Percentiles rank a stretch among this genome's conserved stretches.
phyloP scores from a whole-genome alignment of 139 green algal genomes.

The Chlamydomonas sp. region DNA sequence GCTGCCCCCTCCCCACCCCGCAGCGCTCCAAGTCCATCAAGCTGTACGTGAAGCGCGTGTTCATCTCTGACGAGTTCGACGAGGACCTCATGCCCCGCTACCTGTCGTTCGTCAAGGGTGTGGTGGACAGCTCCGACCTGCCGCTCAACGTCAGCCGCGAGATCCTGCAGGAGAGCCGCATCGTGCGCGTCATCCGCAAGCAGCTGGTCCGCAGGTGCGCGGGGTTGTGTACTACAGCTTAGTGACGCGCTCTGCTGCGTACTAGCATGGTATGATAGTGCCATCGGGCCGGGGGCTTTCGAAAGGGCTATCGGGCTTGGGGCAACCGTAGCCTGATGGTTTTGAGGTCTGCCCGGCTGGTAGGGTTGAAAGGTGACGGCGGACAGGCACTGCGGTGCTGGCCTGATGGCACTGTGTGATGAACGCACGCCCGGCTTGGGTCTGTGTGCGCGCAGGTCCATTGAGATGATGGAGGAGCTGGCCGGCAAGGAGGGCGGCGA shows the following conservation, averaged over 20 bases:
- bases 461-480: conserved; percentile 95
- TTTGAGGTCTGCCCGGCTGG: too few relatives aligned
- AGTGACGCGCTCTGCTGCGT: too few relatives aligned
- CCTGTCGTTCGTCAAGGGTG: conserved; percentile 84
- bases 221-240: neutral
- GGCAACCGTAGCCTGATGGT: too few relatives aligned
- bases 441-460: conserved; percentile 33
- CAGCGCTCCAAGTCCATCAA: conserved; percentile 78
- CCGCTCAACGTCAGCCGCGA: conserved; percentile 98
- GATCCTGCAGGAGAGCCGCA: conserved; percentile 94
- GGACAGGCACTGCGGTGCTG: too few relatives aligned
- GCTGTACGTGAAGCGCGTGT: conserved; percentile 98
- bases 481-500: conserved; percentile 72
- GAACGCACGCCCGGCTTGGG: neutral
- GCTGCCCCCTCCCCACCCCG: conserved; percentile 46
- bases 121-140: conserved; percentile 97
- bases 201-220: conserved; percentile 87
- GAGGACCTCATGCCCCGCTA: conserved; percentile 96
- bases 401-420: neutral
- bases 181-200: conserved; percentile 93
- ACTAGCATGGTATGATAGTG: too few relatives aligned
- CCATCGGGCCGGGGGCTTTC: too few relatives aligned
- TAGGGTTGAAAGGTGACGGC: too few relatives aligned
- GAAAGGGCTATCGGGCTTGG: too few relatives aligned
- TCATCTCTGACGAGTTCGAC: conserved; percentile 99